Conservation (phyloP, 768 basidiomycete species). For the Collybia nuda region DNA sequence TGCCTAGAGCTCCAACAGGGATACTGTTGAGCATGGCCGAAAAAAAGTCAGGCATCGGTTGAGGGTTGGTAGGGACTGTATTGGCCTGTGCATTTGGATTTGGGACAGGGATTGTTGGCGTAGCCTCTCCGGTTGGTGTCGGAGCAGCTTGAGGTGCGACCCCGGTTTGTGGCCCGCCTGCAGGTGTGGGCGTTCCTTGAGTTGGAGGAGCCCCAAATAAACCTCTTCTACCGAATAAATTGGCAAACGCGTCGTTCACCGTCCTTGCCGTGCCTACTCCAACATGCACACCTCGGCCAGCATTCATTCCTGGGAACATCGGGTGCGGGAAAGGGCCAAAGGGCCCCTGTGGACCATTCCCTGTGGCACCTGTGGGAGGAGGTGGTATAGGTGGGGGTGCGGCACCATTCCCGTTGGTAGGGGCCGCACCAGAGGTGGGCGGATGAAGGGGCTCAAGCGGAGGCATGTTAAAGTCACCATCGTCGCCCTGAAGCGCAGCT, state of each 20-base stretch:
- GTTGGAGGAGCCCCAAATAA: not conserved
- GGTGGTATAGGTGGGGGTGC: not conserved
- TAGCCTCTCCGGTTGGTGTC: not conserved
- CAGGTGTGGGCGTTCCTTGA: not conserved
- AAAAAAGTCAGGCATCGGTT: conserved; percentile 2
- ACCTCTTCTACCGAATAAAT: conserved; percentile 16
- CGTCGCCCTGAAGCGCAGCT: not conserved
- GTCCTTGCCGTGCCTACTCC: conserved; percentile 21
- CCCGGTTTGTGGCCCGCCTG: not conserved
- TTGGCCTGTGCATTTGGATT: not conserved
- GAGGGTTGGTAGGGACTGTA: not conserved
- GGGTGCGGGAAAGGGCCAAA: not conserved
- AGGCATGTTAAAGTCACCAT: not conserved
- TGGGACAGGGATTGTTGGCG: too few relatives aligned
- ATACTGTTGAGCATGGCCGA: conserved; percentile 4
- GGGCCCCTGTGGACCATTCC: not conserved
- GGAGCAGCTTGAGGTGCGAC: not conserved
- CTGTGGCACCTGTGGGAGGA: not conserved
- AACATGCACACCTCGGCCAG: conserved; percentile 13
- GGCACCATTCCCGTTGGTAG: not conserved
- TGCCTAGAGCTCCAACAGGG: not conserved
- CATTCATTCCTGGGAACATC: not conserved
- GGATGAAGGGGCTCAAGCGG: not conserved
- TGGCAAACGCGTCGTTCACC: conserved; percentile 23
- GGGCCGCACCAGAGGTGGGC: not conserved